A percentile compares a stretch with the other conserved stretches of the same genome.
Conservation (phyloP, 108 stramenopile species). For the Nitzschia sp. region DNA sequence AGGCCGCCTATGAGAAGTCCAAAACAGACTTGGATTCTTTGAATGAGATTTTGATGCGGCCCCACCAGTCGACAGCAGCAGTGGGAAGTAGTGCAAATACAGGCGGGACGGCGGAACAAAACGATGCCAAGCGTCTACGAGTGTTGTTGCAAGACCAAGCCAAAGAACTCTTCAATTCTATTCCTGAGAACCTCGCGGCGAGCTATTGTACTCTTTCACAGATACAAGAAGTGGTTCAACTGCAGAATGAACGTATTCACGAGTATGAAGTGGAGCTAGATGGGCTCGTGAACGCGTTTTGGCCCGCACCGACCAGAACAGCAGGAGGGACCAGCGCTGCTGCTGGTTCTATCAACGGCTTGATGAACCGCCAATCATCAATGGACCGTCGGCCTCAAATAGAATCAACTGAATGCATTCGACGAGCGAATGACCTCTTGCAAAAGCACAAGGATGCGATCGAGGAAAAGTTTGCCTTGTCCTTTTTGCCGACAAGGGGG, state of each 20-base stretch:
- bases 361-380: not conserved
- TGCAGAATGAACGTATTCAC: not conserved
- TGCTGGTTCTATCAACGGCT: too few species aligned
- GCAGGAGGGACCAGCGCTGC: not conserved
- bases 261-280: not conserved
- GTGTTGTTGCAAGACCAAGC: not conserved
- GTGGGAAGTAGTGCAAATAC: not conserved
- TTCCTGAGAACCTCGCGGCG: not conserved
- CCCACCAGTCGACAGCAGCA: not conserved
- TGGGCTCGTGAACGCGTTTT: not conserved
- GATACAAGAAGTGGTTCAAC: not conserved
- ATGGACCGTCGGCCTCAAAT: conserved; percentile 2
- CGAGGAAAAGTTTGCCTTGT: not conserved
- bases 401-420: not conserved
- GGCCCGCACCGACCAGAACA: conserved; percentile 2
- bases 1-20: not conserved
- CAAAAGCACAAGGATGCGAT: not conserved
- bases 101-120: not conserved
- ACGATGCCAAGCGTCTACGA: not conserved
- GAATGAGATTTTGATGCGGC: not conserved
- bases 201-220: conserved; percentile 10
- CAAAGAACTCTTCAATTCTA: not conserved
- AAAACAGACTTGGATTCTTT: not conserved
- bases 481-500: not conserved
- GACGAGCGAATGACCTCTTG: not conserved